A percentile compares a stretch with the other conserved stretches of the same genome.
Conservation (phyloP, 2,329 filamentous ascomycete genomes). For the Stagonosporopsis rhizophila region DNA sequence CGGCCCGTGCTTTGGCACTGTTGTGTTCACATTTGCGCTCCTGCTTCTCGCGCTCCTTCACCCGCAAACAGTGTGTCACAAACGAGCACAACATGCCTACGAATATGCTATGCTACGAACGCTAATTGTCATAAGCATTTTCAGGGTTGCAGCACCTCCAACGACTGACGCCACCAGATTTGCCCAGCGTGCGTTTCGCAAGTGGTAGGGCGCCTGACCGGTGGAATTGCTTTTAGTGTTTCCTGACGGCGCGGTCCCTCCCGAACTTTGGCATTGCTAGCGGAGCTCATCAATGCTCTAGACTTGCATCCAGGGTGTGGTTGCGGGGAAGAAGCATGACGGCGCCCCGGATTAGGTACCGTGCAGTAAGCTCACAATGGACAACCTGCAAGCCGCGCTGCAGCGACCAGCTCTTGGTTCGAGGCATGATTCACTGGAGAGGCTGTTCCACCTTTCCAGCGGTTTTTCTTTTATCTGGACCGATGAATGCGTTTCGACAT, state of each 20-base stretch:
- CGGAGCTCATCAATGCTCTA: neutral
- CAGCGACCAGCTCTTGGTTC: neutral
- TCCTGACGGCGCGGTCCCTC: neutral
- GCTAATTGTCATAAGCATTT: neutral
- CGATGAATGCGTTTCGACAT: constrained; percentile 12
- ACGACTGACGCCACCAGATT: constrained; percentile 15
- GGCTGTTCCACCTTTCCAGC: constrained; percentile 1
- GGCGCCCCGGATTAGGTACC: neutral
- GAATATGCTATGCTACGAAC: neutral
- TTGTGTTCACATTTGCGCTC: neutral
- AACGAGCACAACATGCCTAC: neutral
- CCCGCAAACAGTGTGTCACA: constrained; percentile 1
- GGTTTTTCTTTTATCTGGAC: constrained; percentile 16
- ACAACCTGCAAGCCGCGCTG: constrained; percentile 1
- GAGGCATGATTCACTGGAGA: constrained; percentile 1
- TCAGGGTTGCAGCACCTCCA: neutral
- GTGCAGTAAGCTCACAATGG: neutral
- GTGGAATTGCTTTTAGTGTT: constrained; percentile 11
- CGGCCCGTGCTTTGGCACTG: constrained; percentile 6
- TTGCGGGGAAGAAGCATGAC: constrained; percentile 2
- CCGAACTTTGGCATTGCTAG: neutral
- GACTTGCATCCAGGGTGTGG: neutral
- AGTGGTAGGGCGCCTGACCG: constrained; percentile 1
- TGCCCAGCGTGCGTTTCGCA: constrained; percentile 5
- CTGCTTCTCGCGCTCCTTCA: constrained; percentile 10